A percentile compares a stretch with the other conserved stretches of the same genome.
phyloP scores from a whole-genome alignment of 495 filamentous ascomycete genomes.

The Emericellopsis terricola region DNA sequence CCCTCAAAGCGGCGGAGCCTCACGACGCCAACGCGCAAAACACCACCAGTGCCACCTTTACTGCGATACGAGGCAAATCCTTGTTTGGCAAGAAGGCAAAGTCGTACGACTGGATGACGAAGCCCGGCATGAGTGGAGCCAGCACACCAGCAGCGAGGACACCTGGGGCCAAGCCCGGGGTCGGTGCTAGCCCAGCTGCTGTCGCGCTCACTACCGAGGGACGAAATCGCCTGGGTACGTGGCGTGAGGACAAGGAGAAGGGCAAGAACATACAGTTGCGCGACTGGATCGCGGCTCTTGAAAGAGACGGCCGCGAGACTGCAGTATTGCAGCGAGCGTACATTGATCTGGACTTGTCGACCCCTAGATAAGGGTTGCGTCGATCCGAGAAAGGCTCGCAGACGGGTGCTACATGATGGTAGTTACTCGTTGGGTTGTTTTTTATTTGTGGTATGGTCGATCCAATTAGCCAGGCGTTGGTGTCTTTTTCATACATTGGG shows the following conservation, averaged over 20 bases:
- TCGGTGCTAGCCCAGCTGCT: slow-evolving; percentile 12
- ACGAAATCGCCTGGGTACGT: slow-evolving; percentile 33
- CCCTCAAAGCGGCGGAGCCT: slow-evolving; percentile 30
- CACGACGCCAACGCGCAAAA: slow-evolving; percentile 38
- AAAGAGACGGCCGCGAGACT: slow-evolving; percentile 37
- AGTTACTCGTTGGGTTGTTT: too few species aligned
- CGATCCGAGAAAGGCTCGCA: too few species aligned
- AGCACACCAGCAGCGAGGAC: slow-evolving; percentile 22
- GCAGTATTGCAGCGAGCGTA: slow-evolving; percentile 37
- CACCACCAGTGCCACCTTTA: slow-evolving; percentile 32
- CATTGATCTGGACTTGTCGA: slow-evolving; percentile 26
- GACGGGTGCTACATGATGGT: too few species aligned
- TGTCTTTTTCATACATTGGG: too few species aligned
- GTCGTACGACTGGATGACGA: slow-evolving; percentile 40
- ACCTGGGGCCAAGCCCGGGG: slow-evolving; percentile 9
- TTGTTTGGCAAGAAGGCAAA: slow-evolving; percentile 34
- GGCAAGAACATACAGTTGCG: slow-evolving; percentile 50
- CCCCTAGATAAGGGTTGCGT: slow-evolving; percentile 5
- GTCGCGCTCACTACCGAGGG: slow-evolving; percentile 16
- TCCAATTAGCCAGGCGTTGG: too few species aligned
- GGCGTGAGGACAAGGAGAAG: slow-evolving; percentile 41
- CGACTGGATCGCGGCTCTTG: slow-evolving; percentile 47
- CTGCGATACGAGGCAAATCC: slow-evolving; percentile 19
- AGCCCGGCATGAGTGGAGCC: slow-evolving; percentile 23
- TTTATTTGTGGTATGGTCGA: too few species aligned